Evolutionary conservation across 257 asterid genomes (phyloP).

Genomic region (Paulownia fortunei): DNA sequence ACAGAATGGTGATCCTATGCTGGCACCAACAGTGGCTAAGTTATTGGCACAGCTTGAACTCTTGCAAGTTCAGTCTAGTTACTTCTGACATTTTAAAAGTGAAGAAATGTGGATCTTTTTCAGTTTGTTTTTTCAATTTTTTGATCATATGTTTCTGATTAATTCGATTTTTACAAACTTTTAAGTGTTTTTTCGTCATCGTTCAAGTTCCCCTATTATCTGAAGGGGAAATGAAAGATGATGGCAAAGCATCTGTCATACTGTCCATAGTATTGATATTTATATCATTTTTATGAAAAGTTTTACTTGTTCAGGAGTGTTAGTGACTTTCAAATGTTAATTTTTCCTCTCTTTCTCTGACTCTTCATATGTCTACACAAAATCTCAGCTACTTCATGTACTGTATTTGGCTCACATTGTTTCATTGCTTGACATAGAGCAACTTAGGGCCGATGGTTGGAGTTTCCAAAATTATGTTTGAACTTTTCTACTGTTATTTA

Average conservation of each 20-base stretch:
- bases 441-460: too few species aligned
- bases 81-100: conserved; percentile 51
- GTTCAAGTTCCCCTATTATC: neutral
- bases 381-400: too few species aligned
- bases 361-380: neutral
- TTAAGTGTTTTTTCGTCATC: neutral
- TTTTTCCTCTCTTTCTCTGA: neutral
- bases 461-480: too few species aligned
- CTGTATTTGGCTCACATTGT: too few species aligned
- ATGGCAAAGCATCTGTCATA: neutral
- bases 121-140: neutral
- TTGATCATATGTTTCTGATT: neutral
- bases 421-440: too few species aligned
- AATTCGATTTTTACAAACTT: neutral
- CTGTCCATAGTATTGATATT: neutral
- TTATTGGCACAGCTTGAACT: conserved; percentile 86
- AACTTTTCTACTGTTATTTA: too few species aligned
- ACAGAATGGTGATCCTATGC: conserved; percentile 63
- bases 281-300: neutral
- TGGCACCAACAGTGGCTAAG: conserved; percentile 71
- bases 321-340: neutral
- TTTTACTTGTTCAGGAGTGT: neutral
- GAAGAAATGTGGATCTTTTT: conserved; percentile 1
- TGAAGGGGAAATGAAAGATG: neutral
- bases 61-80: conserved; percentile 73